Conservation (phyloP, 257 asterid species). For the Jacaranda copaia region DNA sequence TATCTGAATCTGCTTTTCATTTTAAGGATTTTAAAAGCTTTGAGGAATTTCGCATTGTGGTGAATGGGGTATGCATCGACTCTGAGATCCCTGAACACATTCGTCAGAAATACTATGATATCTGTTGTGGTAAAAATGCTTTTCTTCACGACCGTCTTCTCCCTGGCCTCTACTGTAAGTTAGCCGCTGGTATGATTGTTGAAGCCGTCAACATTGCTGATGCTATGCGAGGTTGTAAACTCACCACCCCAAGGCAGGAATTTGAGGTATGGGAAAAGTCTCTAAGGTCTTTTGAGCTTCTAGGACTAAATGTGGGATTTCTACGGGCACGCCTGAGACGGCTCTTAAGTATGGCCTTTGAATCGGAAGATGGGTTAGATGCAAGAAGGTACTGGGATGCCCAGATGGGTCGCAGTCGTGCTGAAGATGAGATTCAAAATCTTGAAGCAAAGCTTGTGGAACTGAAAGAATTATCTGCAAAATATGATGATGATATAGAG, state of each 20-base stretch:
- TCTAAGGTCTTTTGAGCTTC: constrained; percentile 57
- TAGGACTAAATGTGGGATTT: constrained; percentile 57
- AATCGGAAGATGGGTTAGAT: constrained; percentile 45
- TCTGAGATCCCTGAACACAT: constrained; percentile 56
- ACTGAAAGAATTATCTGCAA: constrained; percentile 47
- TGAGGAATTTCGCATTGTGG: constrained; percentile 54
- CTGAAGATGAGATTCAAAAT: constrained; percentile 48
- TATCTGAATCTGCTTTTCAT: constrained; percentile 32
- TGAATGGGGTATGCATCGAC: constrained; percentile 53
- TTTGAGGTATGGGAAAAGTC: constrained; percentile 63
- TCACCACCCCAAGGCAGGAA: constrained; percentile 47
- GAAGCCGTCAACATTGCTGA: constrained; percentile 52
- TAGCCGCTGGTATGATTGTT: constrained; percentile 56
- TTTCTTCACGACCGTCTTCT: constrained; percentile 53
- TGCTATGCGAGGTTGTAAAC: constrained; percentile 51
- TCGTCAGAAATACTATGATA: constrained; percentile 52
- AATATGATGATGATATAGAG: constrained; percentile 42
- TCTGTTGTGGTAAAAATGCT: constrained; percentile 50
- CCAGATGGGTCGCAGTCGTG: constrained; percentile 25
- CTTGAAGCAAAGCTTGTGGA: constrained; percentile 54
- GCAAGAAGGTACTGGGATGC: constrained; percentile 51
- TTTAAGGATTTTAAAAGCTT: constrained; percentile 53
- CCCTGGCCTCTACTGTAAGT: constrained; percentile 50
- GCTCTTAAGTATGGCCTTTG: constrained; percentile 47
- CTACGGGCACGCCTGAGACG: constrained; percentile 43